phyloP scores from a whole-genome alignment of 1,139 yeast genomes.

The Pichia norvegensis region DNA sequence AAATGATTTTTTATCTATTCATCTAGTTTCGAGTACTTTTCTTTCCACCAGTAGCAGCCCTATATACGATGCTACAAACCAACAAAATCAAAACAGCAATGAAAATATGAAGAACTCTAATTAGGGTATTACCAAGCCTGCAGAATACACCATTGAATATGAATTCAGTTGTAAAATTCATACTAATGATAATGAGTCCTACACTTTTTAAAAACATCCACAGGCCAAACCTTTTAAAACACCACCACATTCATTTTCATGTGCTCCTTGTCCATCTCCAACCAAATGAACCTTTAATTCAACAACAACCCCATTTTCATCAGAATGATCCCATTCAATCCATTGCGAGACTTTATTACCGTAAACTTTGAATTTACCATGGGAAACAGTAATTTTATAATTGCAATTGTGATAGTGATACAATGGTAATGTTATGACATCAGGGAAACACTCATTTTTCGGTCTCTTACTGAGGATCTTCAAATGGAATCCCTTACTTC shows the following conservation, averaged over 20 bases:
- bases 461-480: constrained; percentile 31
- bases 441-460: constrained; percentile 4
- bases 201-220: constrained; percentile 21
- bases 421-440: constrained; percentile 55
- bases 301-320: constrained; percentile 17
- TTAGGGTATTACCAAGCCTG: constrained; percentile 23
- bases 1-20: too few species aligned
- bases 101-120: neutral
- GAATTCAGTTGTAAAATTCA: neutral
- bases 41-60: neutral
- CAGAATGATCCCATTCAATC: constrained; percentile 63
- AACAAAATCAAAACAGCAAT: neutral
- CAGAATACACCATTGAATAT: constrained; percentile 16
- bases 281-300: constrained; percentile 14
- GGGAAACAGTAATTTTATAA: constrained; percentile 39
- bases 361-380: constrained; percentile 43
- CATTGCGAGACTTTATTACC: constrained; percentile 46
- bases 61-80: neutral
- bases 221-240: constrained; percentile 30
- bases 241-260: constrained; percentile 1
- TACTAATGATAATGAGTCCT: neutral
- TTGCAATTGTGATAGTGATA: constrained; percentile 54
- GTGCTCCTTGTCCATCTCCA: constrained; percentile 1
- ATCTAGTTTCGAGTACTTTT: neutral
- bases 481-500: constrained; percentile 39